Conservation (phyloP, 2,329 filamentous ascomycete species). For the Fusarium sp. region DNA sequence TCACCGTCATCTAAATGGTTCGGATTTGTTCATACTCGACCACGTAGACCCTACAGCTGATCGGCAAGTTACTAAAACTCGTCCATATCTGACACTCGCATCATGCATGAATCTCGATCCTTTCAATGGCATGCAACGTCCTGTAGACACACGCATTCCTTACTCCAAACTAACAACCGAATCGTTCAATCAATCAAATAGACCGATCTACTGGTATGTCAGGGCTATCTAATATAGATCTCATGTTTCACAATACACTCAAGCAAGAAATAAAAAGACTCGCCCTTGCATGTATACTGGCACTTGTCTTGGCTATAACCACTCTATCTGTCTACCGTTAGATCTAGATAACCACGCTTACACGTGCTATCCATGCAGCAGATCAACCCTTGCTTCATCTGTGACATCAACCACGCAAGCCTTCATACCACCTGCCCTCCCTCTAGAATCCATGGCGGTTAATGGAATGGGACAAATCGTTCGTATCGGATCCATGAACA, state of each 20-base stretch:
- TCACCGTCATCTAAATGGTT: not conserved
- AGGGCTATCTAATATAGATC: constrained; percentile 1
- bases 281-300: constrained; percentile 25
- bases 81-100: not conserved
- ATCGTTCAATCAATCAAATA: not conserved
- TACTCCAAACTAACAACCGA: constrained; percentile 3
- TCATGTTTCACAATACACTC: constrained; percentile 1
- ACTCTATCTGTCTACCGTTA: constrained; percentile 4
- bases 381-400: constrained; percentile 18
- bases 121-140: constrained; percentile 20
- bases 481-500: not conserved
- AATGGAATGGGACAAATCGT: constrained; percentile 29
- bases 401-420: constrained; percentile 19
- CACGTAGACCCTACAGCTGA: not conserved
- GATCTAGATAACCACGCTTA: not conserved
- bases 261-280: not conserved
- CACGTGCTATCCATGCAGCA: constrained; percentile 30
- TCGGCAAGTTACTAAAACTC: not conserved
- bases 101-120: constrained; percentile 27
- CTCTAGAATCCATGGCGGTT: not conserved
- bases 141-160: constrained; percentile 9
- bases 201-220: constrained; percentile 1
- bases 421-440: constrained; percentile 22
- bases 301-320: not conserved
- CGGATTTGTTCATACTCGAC: not conserved